Percentiles rank a stretch among this genome's conserved stretches.
Conservation (phyloP, 371 early-diverging fungal species). For the Lichtheimia corymbifera region DNA sequence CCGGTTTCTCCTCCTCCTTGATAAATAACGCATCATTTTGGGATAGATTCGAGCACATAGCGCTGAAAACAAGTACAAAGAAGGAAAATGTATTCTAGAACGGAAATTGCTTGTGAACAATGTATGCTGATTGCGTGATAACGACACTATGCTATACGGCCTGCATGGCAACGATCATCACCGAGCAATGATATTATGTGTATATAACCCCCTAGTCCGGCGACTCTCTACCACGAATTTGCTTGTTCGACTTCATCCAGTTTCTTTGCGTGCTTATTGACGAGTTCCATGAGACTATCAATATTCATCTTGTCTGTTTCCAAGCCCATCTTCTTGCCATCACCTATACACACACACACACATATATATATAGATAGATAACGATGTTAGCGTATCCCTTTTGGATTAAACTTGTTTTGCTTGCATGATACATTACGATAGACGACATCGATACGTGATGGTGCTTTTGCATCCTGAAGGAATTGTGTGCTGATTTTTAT, state of each 20-base stretch:
- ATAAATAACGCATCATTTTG: too few relatives aligned
- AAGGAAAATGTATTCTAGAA: slow-evolving; percentile 70
- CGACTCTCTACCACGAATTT: slow-evolving; percentile 39
- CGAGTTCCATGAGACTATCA: slow-evolving; percentile 46
- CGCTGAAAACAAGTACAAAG: slow-evolving; percentile 68
- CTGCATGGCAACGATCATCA: neutral
- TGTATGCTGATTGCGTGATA: neutral
- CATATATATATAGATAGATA: slow-evolving; percentile 3
- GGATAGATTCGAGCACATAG: slow-evolving; percentile 58
- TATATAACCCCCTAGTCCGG: neutral
- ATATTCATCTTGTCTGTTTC: slow-evolving; percentile 56
- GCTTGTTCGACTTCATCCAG: slow-evolving; percentile 64
- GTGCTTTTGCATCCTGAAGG: slow-evolving; percentile 49
- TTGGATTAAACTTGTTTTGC: too few relatives aligned
- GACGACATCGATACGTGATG: slow-evolving; percentile 48
- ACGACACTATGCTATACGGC: neutral
- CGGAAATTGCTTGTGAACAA: slow-evolving; percentile 26
- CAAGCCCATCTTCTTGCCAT: slow-evolving; percentile 57
- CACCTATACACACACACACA: slow-evolving; percentile 34
- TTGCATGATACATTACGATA: slow-evolving; percentile 46
- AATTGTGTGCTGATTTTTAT: slow-evolving; percentile 54
- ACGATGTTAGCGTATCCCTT: neutral
- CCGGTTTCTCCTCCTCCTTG: too few relatives aligned
- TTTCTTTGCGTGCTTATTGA: slow-evolving; percentile 20
- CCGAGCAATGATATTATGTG: neutral